Percentiles rank a stretch among this genome's conserved stretches.
Conservation (phyloP, 192 early-diverging fungal genomes). For the Coemansia sp. region DNA sequence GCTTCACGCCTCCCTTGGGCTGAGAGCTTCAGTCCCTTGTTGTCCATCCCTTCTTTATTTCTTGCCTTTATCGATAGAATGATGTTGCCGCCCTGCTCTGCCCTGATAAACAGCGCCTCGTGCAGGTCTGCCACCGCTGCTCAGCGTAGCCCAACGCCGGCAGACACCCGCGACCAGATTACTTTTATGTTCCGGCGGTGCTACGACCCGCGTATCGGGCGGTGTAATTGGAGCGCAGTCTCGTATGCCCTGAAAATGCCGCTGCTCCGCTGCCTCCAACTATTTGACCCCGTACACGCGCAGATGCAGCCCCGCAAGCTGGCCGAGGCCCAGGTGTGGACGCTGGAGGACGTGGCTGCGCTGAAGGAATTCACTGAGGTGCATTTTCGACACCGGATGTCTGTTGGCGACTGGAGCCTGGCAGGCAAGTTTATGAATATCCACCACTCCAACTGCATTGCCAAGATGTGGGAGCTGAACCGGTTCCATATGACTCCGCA, state of each 20-base stretch:
- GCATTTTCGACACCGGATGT: constrained; percentile 23
- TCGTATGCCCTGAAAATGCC: constrained; percentile 20
- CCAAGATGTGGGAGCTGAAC: constrained; percentile 39
- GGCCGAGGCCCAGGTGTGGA: constrained; percentile 15
- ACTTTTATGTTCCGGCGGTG: constrained; percentile 5
- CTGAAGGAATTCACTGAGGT: constrained; percentile 29
- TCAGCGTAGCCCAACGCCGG: no score
- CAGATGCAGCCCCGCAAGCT: constrained; percentile 6
- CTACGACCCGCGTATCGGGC: constrained; percentile 1
- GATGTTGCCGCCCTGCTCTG: no score
- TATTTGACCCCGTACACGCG: constrained; percentile 9
- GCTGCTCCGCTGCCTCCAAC: constrained; percentile 14
- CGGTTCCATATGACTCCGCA: constrained; percentile 25
- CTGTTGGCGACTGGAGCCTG: constrained; percentile 34
- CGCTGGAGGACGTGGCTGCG: constrained; percentile 16
- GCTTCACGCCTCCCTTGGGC: no score
- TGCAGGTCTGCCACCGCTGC: no score
- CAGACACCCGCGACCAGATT: no score
- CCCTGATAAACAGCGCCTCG: no score
- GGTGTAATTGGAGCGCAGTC: constrained; percentile 32
- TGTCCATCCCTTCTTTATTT: no score
- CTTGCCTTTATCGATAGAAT: no score
- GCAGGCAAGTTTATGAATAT: constrained; percentile 44
- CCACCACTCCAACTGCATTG: constrained; percentile 26
- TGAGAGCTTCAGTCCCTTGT: no score